Evolutionary conservation across 176 grass and related monocot genomes (phyloP), one percentile per base, ranked within the genome.

Genomic region (Oryza punctata): DNA sequence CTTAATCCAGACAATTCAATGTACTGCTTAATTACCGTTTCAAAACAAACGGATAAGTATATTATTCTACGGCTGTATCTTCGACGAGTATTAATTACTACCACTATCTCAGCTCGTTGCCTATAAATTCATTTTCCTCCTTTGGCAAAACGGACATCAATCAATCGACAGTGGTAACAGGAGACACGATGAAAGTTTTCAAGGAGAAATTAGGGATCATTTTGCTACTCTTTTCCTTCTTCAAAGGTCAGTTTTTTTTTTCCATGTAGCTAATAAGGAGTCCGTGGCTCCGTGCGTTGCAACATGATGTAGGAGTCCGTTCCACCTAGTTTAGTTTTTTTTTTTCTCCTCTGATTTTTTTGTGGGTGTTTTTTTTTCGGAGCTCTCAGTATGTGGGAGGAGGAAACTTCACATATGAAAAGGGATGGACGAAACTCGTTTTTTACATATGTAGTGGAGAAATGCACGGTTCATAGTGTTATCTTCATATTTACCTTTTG

Each of bases 181-280:
- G 11, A 72, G 35, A 70, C 16, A 25, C 52, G 38, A n/a, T 37
- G 40, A 45, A 32, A 19, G 40, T 33, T 32, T 46, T 44, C 70
- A 75, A 35, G 26, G 26, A 25, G 12, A 83, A 74, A 37, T 16
- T 83, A 12, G 7, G 57, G 2, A 2, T 29, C 7, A 23, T 83
- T 63, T 83, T 65, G 59, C 70, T 83, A 24, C 74, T 57, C 43
- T 43, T 74, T 83, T 30, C 59, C 1, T 54, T 75, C 40, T 83
- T 65, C 10, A 60, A 65, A 83, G 81, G 81, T 75, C 29, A 35
- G 81, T 83, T 33, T 63, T 19, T 54, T 32, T 38, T n/a, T n/a
- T n/a, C 32, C 35, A 7, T 37, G 5, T 37, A 37, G 35, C 35
- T 15, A 45, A 12, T 12, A 45, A 12, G 43, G 43, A 37, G 35